These are phyloP conservation scores for Phaeoacremonium minimum DNA, from an alignment of 2,329 filamentous ascomycete species.

Conservation along the genomic window DNA sequence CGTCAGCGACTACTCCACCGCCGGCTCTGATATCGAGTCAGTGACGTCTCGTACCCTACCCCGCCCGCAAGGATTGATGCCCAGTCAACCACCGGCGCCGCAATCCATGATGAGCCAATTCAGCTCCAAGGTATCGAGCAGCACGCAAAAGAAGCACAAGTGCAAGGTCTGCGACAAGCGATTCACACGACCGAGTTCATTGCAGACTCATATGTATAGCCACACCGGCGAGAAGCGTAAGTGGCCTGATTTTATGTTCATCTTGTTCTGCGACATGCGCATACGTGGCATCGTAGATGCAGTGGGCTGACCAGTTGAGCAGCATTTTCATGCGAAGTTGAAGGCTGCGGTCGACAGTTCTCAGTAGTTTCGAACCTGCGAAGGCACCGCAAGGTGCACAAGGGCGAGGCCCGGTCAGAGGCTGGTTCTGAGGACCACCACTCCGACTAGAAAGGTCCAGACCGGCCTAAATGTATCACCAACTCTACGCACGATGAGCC, in stretches of 20 bases:
- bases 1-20: conserved; percentile 89
- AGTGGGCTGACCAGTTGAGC: conserved; percentile 6
- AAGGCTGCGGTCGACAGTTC: conserved; percentile 92
- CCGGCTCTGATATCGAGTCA: conserved; percentile 80
- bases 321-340: conserved; percentile 93
- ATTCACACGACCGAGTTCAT: conserved; percentile 87
- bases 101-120: conserved; percentile 99
- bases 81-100: conserved; percentile 68
- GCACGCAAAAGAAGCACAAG: conserved; percentile 98
- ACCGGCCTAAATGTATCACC: no score
- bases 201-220: conserved; percentile 98
- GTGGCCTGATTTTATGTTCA: conserved; percentile 30
- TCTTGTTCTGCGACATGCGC: conserved; percentile 4
- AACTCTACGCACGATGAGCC: conserved; percentile 1
- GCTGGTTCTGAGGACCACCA: conserved; percentile 60
- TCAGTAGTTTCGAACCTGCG: conserved; percentile 95
- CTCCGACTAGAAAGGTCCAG: conserved; percentile 41
- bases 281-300: conserved; percentile 1
- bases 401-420: conserved; percentile 64
- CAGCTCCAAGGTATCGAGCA: conserved; percentile 92
- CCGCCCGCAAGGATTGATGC: conserved; percentile 62
- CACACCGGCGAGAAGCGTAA: conserved; percentile 97
- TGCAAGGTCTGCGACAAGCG: conserved; percentile 99
- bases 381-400: conserved; percentile 94
- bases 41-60: conserved; percentile 79